A percentile compares a stretch with the other conserved stretches of the same genome.
Conservation (phyloP, 306 rosid species). For the Prunus mume region DNA sequence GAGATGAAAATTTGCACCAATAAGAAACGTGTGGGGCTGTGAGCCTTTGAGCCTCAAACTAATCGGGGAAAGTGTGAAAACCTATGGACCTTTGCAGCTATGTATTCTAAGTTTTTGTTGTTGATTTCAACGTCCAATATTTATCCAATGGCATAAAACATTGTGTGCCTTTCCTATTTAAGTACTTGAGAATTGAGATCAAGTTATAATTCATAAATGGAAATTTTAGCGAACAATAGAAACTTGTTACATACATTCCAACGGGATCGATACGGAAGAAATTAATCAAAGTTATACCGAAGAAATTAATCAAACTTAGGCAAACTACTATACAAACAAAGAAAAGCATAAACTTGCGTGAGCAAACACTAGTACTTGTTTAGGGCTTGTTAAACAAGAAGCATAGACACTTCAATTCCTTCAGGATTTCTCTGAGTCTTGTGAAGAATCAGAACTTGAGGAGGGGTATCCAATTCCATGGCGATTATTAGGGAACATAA, state of each 20-base stretch:
- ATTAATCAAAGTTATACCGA: neutral
- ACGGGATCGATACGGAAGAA: neutral
- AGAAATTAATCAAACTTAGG: neutral
- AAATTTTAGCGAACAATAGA: neutral
- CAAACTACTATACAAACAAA: constrained; percentile 3
- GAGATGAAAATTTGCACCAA: too few relatives aligned
- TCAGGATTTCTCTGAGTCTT: neutral
- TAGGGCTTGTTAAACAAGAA: neutral
- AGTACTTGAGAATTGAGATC: neutral
- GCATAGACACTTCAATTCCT: too few relatives aligned
- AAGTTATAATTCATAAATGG: neutral
- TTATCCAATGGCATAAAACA: neutral
- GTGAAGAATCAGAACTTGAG: constrained; percentile 17
- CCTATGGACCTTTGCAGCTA: too few relatives aligned
- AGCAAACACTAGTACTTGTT: neutral
- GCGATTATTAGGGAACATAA: constrained; percentile 58
- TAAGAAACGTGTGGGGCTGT: too few relatives aligned
- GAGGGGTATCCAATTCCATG: constrained; percentile 78
- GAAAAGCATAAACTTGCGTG: neutral
- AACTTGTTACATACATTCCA: neutral
- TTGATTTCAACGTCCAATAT: neutral
- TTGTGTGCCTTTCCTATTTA: neutral
- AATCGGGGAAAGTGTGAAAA: too few relatives aligned
- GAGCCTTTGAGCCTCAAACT: too few relatives aligned
- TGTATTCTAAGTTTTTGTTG: neutral